Evolutionary conservation across 75 land plant genomes (phyloP).

Genomic region (Ceratopteris richardii): DNA sequence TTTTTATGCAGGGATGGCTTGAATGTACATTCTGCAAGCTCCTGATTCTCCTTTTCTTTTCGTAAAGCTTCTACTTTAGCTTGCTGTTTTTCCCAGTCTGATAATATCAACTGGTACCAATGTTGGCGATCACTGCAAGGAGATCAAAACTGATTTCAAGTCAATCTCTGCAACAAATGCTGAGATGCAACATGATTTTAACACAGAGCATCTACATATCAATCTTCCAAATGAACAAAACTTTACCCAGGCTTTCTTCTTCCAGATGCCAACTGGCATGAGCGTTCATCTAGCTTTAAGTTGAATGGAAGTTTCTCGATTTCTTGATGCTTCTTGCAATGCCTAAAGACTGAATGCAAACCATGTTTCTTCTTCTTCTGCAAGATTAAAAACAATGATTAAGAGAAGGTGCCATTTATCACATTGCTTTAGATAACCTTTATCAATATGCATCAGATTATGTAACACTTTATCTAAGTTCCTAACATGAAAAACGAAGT

Average conservation of each 20-base stretch:
- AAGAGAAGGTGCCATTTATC: too few species aligned
- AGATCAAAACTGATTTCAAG: neutral
- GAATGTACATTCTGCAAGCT: slow-evolving; percentile 34
- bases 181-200: too few species aligned
- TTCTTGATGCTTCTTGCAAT: neutral
- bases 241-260: slow-evolving; percentile 10
- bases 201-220: too few species aligned
- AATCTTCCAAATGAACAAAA: too few species aligned
- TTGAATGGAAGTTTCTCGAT: slow-evolving; percentile 6
- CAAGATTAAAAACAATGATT: too few species aligned
- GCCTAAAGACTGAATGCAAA: neutral
- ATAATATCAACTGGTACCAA: slow-evolving; percentile 27
- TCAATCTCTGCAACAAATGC: too few species aligned
- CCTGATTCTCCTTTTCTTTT: slow-evolving; percentile 23
- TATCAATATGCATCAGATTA: too few species aligned
- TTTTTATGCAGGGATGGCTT: slow-evolving; percentile 18
- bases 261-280: slow-evolving; percentile 11
- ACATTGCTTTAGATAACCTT: too few species aligned
- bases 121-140: slow-evolving; percentile 15
- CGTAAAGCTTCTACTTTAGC: slow-evolving; percentile 22
- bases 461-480: too few species aligned
- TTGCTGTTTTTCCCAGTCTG: slow-evolving; percentile 19
- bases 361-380: slow-evolving; percentile 11
- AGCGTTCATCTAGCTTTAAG: slow-evolving; percentile 9
- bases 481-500: too few species aligned